phyloP scores from a whole-genome alignment of 495 filamentous ascomycete species.

The Tuber melanosporum region DNA sequence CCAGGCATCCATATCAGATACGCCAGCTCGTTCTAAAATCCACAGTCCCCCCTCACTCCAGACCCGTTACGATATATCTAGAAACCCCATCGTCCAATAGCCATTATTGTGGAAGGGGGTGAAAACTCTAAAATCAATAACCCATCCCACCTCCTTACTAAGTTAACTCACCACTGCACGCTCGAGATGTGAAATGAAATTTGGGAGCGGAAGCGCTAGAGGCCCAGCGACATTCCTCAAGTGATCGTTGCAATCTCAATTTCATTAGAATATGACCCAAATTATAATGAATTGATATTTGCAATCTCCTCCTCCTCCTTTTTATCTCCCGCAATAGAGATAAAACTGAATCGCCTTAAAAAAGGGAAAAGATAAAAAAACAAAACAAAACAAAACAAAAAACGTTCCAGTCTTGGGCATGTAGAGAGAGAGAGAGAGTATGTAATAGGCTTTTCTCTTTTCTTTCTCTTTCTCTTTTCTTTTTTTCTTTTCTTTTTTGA shows the following conservation, averaged over 20 bases:
- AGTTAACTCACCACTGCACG: neutral
- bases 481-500: too few species aligned
- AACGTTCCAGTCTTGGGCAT: neutral
- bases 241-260: neutral
- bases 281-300: neutral
- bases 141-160: neutral
- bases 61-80: too few species aligned
- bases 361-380: neutral
- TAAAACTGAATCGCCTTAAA: neutral
- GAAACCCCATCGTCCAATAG: too few species aligned
- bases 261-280: neutral
- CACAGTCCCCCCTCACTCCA: neutral
- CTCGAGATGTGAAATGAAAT: neutral
- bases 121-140: too few species aligned
- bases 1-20: neutral
- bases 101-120: too few species aligned
- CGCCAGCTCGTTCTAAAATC: neutral
- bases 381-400: neutral
- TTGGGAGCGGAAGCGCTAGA: neutral
- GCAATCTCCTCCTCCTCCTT: neutral
- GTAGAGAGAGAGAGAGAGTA: neutral
- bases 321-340: constrained; percentile 2
- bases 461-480: too few species aligned
- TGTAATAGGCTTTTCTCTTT: too few species aligned
- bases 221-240: neutral